These are phyloP conservation scores for Pyrenophora seminiperda DNA, from an alignment of 2,329 filamentous ascomycete genomes.

Conservation along the genomic window DNA sequence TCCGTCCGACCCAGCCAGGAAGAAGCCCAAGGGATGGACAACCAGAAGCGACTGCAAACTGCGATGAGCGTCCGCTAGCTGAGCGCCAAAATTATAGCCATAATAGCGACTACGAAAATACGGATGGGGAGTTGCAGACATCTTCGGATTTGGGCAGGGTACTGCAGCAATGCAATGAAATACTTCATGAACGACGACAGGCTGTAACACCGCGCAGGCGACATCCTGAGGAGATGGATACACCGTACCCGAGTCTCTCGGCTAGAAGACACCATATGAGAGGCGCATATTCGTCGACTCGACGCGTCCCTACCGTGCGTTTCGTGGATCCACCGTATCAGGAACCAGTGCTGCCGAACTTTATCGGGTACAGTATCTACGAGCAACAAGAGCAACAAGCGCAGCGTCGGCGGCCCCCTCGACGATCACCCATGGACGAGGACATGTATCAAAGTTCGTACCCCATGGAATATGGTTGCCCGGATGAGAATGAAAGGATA, in stretches of 20 bases:
- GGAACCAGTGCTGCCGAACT: constrained; percentile 13
- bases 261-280: not conserved
- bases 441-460: not conserved
- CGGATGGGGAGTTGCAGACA: constrained; percentile 7
- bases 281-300: not conserved
- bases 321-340: constrained; percentile 14
- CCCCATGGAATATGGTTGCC: not conserved
- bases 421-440: not conserved
- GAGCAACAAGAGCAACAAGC: constrained; percentile 39
- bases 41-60: constrained; percentile 1
- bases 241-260: not conserved
- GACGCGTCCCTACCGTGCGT: constrained; percentile 22
- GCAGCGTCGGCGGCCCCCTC: constrained; percentile 14
- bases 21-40: not conserved
- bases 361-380: constrained; percentile 31
- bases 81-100: not conserved
- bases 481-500: constrained; percentile 2
- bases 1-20: not conserved
- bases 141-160: constrained; percentile 34
- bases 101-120: not conserved
- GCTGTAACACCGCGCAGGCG: constrained; percentile 3
- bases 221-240: not conserved
- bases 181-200: constrained; percentile 17
- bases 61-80: not conserved
- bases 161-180: constrained; percentile 35